Evolutionary conservation across 169 alveolate species (phyloP).

Genomic region (Plasmodium falciparum): DNA sequence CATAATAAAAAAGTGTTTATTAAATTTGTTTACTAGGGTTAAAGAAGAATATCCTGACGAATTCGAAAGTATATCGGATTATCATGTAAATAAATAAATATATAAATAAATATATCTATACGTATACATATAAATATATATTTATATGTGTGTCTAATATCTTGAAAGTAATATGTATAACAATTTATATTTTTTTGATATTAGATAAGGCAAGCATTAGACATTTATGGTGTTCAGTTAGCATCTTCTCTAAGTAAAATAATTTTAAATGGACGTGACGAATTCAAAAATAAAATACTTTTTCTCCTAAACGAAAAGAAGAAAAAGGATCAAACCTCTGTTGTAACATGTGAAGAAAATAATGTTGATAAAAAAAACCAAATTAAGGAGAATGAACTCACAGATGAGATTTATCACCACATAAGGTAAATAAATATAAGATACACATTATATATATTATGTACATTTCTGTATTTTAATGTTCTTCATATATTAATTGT

Average conservation of each 20-base stretch:
- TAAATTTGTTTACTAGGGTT: constrained; percentile 35
- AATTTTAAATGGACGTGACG: constrained; percentile 69
- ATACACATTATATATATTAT: too few species aligned
- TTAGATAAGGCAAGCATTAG: constrained; percentile 69
- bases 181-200: constrained; percentile 4
- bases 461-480: too few species aligned
- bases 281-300: constrained; percentile 71
- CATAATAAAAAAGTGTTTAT: constrained; percentile 43
- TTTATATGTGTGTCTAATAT: neutral
- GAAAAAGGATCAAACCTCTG: constrained; percentile 4
- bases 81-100: constrained; percentile 33
- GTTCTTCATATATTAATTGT: too few species aligned
- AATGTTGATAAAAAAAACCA: neutral
- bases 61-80: constrained; percentile 71
- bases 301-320: constrained; percentile 62
- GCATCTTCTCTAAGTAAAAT: constrained; percentile 77
- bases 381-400: constrained; percentile 26
- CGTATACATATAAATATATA: neutral
- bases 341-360: constrained; percentile 19
- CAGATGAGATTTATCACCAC: constrained; percentile 34
- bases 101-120: neutral
- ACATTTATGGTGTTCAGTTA: constrained; percentile 71
- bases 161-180: too few species aligned
- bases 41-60: constrained; percentile 56
- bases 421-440: constrained; percentile 35